A percentile compares a stretch with the other conserved stretches of the same genome.
Conservation (phyloP, 805 yeast species). For the Candida sonorensis region DNA sequence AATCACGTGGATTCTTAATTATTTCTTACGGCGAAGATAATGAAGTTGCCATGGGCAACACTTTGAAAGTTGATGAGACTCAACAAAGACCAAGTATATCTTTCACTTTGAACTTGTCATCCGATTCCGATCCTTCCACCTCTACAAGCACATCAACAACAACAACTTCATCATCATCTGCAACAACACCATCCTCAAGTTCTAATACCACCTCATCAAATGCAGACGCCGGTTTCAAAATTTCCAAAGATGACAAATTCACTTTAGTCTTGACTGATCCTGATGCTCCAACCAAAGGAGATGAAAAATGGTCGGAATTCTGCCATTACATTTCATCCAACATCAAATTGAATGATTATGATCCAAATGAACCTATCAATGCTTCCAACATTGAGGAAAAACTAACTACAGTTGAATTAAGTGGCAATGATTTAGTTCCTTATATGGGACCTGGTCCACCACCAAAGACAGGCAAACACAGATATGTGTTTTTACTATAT, state of each 20-base stretch:
- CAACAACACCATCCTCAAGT: too few relatives aligned
- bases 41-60: constrained; percentile 77
- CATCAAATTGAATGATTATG: constrained; percentile 38
- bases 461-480: constrained; percentile 74
- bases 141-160: too few relatives aligned
- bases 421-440: constrained; percentile 40
- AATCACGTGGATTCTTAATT: constrained; percentile 50
- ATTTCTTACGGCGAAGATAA: constrained; percentile 51
- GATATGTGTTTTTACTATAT: constrained; percentile 73
- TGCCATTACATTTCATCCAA: constrained; percentile 67
- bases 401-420: constrained; percentile 30
- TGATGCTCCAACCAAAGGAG: constrained; percentile 82
- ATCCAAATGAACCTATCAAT: constrained; percentile 22
- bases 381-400: constrained; percentile 17
- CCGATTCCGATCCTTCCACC: constrained; percentile 28
- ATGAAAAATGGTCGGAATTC: constrained; percentile 83
- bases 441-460: constrained; percentile 93
- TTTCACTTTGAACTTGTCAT: constrained; percentile 40
- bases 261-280: constrained; percentile 85
- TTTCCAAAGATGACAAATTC: constrained; percentile 45
- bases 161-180: too few relatives aligned
- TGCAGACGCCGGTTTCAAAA: constrained; percentile 33
- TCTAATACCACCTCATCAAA: too few relatives aligned
- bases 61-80: constrained; percentile 55
- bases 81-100: constrained; percentile 62